These are phyloP conservation scores for Hippophae gyantsensis DNA, from an alignment of 306 rosid genomes.

Conservation along the genomic window DNA sequence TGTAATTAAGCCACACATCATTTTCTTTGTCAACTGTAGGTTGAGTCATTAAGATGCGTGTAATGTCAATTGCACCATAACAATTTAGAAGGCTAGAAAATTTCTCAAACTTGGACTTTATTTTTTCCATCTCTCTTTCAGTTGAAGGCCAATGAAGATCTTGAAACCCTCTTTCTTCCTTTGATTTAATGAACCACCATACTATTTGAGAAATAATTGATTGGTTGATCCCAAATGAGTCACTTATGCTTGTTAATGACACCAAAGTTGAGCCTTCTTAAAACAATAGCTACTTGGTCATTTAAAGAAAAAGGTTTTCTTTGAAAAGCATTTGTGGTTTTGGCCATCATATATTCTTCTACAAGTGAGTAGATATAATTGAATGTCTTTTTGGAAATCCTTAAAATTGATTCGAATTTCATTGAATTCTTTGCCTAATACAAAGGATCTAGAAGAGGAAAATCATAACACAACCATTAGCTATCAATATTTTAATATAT, in stretches of 20 bases:
- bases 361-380: constrained; percentile 75
- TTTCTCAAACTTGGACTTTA: constrained; percentile 59
- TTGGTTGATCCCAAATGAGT: constrained; percentile 58
- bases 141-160: constrained; percentile 75
- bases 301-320: constrained; percentile 54
- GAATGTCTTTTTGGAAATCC: constrained; percentile 74
- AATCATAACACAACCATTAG: too few relatives aligned
- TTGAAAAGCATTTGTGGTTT: constrained; percentile 36
- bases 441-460: constrained; percentile 44
- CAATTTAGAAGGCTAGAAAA: constrained; percentile 66
- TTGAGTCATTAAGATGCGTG: constrained; percentile 77
- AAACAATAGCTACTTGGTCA: constrained; percentile 85
- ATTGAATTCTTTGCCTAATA: constrained; percentile 34
- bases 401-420: constrained; percentile 70
- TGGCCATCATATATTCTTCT: constrained; percentile 50
- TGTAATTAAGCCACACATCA: constrained; percentile 61
- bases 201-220: constrained; percentile 77
- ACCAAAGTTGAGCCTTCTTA: constrained; percentile 80
- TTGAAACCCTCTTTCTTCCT: constrained; percentile 74
- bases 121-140: constrained; percentile 50
- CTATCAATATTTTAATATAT: too few relatives aligned
- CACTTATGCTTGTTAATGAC: constrained; percentile 64
- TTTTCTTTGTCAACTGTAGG: constrained; percentile 40
- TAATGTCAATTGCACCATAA: constrained; percentile 73
- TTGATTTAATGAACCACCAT: constrained; percentile 76